phyloP scores from a whole-genome alignment of 2,329 filamentous ascomycete genomes.

The Fusarium udum region DNA sequence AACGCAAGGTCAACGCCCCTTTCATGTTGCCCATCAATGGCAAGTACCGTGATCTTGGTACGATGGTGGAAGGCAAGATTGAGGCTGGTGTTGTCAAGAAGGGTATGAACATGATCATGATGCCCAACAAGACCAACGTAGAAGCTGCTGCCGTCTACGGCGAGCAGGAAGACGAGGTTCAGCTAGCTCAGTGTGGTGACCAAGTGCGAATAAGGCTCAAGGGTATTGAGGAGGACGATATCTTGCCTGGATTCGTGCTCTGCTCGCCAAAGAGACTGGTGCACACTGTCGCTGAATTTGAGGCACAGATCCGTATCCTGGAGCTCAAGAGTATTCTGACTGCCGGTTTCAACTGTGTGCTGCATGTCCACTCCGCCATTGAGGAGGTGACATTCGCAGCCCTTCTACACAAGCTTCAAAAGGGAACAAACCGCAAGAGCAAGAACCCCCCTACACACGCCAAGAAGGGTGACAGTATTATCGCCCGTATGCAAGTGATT shows the following conservation, averaged over 20 bases:
- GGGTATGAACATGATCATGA: constrained; percentile 85
- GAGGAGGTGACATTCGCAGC: constrained; percentile 94
- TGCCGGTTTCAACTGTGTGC: constrained; percentile 95
- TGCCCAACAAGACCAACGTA: constrained; percentile 89
- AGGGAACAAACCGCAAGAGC: constrained; percentile 91
- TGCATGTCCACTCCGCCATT: constrained; percentile 96
- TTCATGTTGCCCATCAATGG: constrained; percentile 99
- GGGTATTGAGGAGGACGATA: constrained; percentile 97
- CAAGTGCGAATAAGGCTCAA: constrained; percentile 92
- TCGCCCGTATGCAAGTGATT: constrained; percentile 88
- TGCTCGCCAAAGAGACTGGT: constrained; percentile 95
- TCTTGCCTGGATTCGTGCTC: constrained; percentile 93
- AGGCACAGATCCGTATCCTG: constrained; percentile 95
- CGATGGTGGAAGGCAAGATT: constrained; percentile 96
- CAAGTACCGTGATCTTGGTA: constrained; percentile 98
- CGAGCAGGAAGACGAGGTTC: constrained; percentile 93
- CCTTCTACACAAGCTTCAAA: constrained; percentile 92
- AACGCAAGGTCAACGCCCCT: constrained; percentile 95
- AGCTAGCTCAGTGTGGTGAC: constrained; percentile 86
- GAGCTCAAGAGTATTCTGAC: constrained; percentile 94
- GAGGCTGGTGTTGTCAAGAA: constrained; percentile 96
- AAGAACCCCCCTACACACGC: constrained; percentile 94
- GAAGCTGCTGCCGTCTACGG: constrained; percentile 88
- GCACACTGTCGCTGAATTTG: constrained; percentile 87
- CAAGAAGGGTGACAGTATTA: constrained; percentile 82